Evolutionary conservation across 2,329 filamentous ascomycete species (phyloP).

Genomic region (Penicillium sp.): DNA sequence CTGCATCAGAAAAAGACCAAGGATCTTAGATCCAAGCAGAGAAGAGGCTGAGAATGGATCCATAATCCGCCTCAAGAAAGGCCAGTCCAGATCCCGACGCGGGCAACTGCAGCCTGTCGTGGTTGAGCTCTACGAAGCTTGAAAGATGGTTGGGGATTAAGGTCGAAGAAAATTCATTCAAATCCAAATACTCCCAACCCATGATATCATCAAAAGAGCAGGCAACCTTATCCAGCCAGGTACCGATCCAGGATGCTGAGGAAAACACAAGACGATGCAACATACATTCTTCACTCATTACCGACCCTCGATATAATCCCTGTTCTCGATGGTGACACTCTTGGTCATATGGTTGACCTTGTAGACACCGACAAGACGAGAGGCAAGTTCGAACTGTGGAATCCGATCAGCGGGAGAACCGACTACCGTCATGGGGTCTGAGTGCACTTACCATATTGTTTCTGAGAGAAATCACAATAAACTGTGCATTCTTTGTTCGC

Average conservation of each 20-base stretch:
- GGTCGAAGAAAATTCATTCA: conserved; percentile 15
- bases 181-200: conserved; percentile 22
- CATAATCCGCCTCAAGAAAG: no score
- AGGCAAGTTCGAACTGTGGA: conserved; percentile 79
- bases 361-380: conserved; percentile 92
- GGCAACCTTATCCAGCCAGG: conserved; percentile 19
- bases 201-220: conserved; percentile 28
- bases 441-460: conserved; percentile 89
- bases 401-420: not conserved
- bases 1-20: no score
- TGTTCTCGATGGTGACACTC: conserved; percentile 84
- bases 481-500: conserved; percentile 97
- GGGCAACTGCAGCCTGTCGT: no score
- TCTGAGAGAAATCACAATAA: conserved; percentile 93
- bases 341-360: conserved; percentile 99
- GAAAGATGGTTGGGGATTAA: no score
- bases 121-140: no score
- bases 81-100: no score
- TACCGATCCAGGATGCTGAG: conserved; percentile 18
- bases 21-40: no score
- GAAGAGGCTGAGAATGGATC: no score
- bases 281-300: conserved; percentile 20
- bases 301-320: conserved; percentile 62
- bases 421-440: not conserved
- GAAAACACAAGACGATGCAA: conserved; percentile 11